Evolutionary conservation across 495 filamentous ascomycete genomes (phyloP), one percentile per base, ranked within the genome.

Genomic region (Antarctomyces pellizariae): DNA sequence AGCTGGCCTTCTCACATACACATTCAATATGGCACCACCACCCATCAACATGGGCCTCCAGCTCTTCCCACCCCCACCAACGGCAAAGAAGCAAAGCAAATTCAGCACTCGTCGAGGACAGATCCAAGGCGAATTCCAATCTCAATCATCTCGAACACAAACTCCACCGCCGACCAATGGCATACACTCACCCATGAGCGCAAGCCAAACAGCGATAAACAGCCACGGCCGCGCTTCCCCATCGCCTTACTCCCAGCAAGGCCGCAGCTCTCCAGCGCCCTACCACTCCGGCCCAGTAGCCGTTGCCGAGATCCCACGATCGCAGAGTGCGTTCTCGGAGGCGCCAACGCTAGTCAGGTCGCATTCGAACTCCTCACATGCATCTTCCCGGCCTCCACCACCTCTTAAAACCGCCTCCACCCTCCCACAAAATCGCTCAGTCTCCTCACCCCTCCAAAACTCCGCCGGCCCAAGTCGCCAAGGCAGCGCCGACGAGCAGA

Each of bases 31-130:
- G n/a, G n/a, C n/a, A n/a, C n/a, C n/a, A n/a, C n/a, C n/a, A n/a
- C n/a, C n/a, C n/a, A n/a, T n/a, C n/a, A 49, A 36, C 29, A 38
- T 39, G 35, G 51, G 54, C 31, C 58, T 68, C 29, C 56, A 63
- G 36, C 43, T 68, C 24, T 67, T 68, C 26, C 63, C 63, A 19
- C 46, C 63, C 11, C 52, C 54, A 15, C 49, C 55, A 7, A 45
- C 46, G 28, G 36, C 7, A 12, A 33, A 29, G 22, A 36, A 24
- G 19, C 22, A 21, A 34, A 16, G 29, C 4, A 26, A 44, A 42
- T n/a, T n/a, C n/a, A n/a, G n/a, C n/a, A n/a, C n/a, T n/a, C n/a
- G n/a, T n/a, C n/a, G n/a, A n/a, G 21, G 22, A 36, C 17, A 38
- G 39, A 11, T 22, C 42, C n/a, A 46, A 43, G 17, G 45, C 50